These are phyloP conservation scores for Sporothrix brasiliensis DNA, from an alignment of 2,329 filamentous ascomycete genomes.

Conservation along the genomic window DNA sequence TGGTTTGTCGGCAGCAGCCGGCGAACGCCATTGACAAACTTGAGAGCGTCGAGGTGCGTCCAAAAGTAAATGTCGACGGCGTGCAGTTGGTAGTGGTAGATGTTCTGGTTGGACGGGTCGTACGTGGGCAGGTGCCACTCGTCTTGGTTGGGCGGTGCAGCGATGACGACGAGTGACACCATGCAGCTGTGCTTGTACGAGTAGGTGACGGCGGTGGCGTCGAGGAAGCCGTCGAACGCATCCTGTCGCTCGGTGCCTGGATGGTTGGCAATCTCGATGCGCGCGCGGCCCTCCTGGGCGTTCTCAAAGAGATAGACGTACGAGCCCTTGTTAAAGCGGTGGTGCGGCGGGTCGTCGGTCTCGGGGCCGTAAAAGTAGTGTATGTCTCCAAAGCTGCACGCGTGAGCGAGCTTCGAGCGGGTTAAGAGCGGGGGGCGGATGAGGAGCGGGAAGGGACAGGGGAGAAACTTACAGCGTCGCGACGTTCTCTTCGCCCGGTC, in stretches of 20 bases:
- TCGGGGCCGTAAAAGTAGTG: slow-evolving; percentile 79
- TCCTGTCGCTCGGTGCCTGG: slow-evolving; percentile 76
- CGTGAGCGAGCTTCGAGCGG: not conserved
- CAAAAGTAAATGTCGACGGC: slow-evolving; percentile 79
- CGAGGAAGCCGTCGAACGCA: slow-evolving; percentile 73
- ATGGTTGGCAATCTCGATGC: slow-evolving; percentile 75
- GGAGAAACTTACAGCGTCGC: slow-evolving; percentile 49
- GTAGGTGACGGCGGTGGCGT: slow-evolving; percentile 66
- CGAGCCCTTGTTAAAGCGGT: slow-evolving; percentile 77
- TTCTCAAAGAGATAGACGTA: slow-evolving; percentile 82
- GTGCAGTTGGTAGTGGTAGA: slow-evolving; percentile 77
- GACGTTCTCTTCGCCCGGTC: slow-evolving; percentile 53
- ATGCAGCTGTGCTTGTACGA: slow-evolving; percentile 74
- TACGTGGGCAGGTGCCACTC: slow-evolving; percentile 77
- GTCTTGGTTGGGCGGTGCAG: slow-evolving; percentile 54
- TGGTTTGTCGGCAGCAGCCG: slow-evolving; percentile 64
- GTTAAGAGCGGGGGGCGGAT: too few relatives aligned
- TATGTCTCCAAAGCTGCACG: slow-evolving; percentile 69
- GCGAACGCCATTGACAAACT: slow-evolving; percentile 69
- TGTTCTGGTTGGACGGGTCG: slow-evolving; percentile 72
- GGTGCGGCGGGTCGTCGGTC: slow-evolving; percentile 68
- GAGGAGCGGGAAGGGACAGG: not conserved
- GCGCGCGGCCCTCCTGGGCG: slow-evolving; percentile 65
- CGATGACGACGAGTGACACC: slow-evolving; percentile 64
- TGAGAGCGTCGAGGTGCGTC: slow-evolving; percentile 70